phyloP scores from a whole-genome alignment of 2,329 filamentous ascomycete species.

The Dendryphion nanum region DNA sequence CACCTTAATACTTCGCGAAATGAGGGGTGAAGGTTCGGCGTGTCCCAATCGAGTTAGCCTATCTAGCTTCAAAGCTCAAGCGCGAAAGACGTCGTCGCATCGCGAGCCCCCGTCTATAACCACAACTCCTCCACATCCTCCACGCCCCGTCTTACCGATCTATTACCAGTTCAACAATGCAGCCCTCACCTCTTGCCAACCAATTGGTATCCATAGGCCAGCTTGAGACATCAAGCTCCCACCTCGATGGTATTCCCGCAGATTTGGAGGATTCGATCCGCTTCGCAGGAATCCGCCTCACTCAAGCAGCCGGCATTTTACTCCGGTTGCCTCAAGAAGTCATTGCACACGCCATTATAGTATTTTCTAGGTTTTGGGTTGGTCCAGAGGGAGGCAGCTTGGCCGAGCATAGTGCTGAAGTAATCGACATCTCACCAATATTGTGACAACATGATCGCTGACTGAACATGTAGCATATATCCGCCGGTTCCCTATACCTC shows the following conservation, averaged over 20 bases:
- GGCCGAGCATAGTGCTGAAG: conserved; percentile 54
- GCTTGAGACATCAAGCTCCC: conserved; percentile 58
- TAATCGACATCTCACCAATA: conserved; percentile 44
- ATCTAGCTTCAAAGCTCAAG: too few species aligned
- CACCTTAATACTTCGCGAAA: too few species aligned
- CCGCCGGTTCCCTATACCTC: conserved; percentile 78
- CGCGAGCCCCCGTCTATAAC: too few species aligned
- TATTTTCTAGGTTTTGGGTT: conserved; percentile 81
- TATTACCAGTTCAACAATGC: too few species aligned
- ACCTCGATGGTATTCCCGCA: conserved; percentile 57
- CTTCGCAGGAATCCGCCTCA: conserved; percentile 69
- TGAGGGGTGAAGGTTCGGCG: too few species aligned
- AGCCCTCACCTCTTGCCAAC: conserved; percentile 56
- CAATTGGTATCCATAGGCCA: conserved; percentile 71
- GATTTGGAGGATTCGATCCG: conserved; percentile 72
- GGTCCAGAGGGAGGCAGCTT: conserved; percentile 52
- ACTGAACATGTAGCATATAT: conserved; percentile 64
- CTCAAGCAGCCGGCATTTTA: conserved; percentile 76
- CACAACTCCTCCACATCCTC: too few species aligned
- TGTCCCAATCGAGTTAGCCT: too few species aligned
- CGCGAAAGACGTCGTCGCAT: too few species aligned
- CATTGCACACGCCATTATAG: conserved; percentile 79
- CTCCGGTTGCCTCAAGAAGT: conserved; percentile 82
- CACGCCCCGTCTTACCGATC: too few species aligned
- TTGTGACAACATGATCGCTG: conserved; percentile 5